Conservation (phyloP, 169 alveolate genomes). For the Neospora caninum region DNA sequence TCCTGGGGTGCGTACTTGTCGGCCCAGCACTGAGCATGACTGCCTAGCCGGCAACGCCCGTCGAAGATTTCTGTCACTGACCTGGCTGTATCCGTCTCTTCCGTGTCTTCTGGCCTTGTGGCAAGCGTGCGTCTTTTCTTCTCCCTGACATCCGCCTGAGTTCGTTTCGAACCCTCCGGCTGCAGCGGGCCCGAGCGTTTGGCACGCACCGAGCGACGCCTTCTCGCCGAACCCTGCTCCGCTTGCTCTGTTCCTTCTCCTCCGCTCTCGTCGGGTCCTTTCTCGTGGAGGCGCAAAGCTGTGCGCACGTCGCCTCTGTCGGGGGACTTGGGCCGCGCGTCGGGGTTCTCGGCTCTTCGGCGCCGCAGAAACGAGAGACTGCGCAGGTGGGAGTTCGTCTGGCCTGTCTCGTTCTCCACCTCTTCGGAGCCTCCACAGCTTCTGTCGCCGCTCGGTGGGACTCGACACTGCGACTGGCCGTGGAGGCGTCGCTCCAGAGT, state of each 20-base stretch:
- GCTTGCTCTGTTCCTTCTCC: too few relatives aligned
- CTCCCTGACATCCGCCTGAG: background rate
- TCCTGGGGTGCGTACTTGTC: background rate
- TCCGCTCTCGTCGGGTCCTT: background rate
- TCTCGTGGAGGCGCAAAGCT: background rate
- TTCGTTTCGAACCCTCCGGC: background rate
- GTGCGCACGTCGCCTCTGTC: too few relatives aligned
- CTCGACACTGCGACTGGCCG: background rate
- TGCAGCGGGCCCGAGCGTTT: background rate
- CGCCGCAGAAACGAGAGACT: background rate
- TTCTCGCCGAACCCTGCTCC: too few relatives aligned
- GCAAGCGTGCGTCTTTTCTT: background rate
- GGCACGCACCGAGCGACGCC: too few relatives aligned
- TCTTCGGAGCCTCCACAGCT: background rate
- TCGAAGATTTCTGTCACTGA: background rate
- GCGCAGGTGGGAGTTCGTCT: background rate
- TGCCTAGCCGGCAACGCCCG: background rate
- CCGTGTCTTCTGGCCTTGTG: background rate
- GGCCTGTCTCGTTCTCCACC: background rate
- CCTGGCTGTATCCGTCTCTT: background rate
- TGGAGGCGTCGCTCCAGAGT: background rate
- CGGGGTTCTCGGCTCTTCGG: background rate
- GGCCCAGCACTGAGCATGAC: conserved; percentile 21
- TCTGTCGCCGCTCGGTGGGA: background rate
- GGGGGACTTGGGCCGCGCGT: too few relatives aligned